Percentiles rank a stretch among this genome's conserved stretches.
Conservation (phyloP, 176 grass and related monocot genomes). For the Oryza officinalis region DNA sequence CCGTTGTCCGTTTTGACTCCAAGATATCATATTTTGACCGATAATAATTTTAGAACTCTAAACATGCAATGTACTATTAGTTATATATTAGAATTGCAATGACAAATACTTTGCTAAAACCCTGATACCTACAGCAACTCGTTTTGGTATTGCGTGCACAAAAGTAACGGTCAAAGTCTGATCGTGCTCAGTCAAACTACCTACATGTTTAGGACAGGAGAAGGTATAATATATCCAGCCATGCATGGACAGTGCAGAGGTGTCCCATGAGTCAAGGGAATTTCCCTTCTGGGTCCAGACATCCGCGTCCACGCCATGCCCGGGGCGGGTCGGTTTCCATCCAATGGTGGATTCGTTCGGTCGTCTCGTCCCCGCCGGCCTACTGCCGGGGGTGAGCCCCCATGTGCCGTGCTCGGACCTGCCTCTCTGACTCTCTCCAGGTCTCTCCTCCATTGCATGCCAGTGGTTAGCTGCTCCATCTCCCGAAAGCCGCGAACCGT, state of each 20-base stretch:
- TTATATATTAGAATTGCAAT: too few species aligned
- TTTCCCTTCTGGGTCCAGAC: background rate
- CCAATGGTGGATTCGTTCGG: background rate
- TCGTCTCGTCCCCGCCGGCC: background rate
- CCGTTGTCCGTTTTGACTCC: too few species aligned
- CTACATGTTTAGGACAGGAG: background rate
- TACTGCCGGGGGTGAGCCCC: conserved; percentile 8
- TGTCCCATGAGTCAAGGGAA: background rate
- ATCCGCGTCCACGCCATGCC: background rate
- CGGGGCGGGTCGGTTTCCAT: background rate
- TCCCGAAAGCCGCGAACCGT: background rate
- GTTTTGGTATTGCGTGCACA: too few species aligned
- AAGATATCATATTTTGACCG: too few species aligned
- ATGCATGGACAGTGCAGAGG: background rate
- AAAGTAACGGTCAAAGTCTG: background rate
- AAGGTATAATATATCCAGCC: background rate
- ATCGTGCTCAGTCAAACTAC: background rate
- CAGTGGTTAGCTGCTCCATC: background rate
- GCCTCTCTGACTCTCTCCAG: background rate
- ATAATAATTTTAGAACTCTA: background rate
- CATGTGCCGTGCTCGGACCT: conserved; percentile 36
- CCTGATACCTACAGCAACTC: too few species aligned
- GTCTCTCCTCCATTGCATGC: background rate
- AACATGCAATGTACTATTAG: background rate
- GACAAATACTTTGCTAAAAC: too few species aligned